Evolutionary conservation across 2,329 filamentous ascomycete genomes (phyloP).

Genomic region (Colletotrichum noveboracense): DNA sequence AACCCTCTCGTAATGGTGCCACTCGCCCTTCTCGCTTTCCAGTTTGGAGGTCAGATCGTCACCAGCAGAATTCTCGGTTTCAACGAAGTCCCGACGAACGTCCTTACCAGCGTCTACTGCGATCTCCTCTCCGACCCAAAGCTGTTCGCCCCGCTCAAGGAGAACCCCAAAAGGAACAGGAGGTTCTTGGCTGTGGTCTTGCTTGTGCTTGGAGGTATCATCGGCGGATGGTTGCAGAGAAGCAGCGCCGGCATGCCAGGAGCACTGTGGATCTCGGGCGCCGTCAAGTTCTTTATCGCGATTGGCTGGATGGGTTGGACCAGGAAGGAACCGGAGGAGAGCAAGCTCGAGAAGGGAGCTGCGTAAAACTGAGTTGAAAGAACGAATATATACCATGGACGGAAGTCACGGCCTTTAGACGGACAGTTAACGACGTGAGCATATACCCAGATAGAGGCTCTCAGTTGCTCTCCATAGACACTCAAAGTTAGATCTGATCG

Average conservation of each 20-base stretch:
- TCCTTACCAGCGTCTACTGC: slow-evolving; percentile 59
- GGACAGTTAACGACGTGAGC: background rate
- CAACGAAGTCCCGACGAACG: slow-evolving; percentile 59
- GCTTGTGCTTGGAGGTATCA: slow-evolving; percentile 51
- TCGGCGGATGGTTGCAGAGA: slow-evolving; percentile 53
- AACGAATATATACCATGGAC: background rate
- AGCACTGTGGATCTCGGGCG: slow-evolving; percentile 50
- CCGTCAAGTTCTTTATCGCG: slow-evolving; percentile 46
- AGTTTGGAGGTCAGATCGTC: slow-evolving; percentile 59
- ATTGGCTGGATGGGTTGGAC: slow-evolving; percentile 39
- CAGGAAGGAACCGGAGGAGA: slow-evolving; percentile 21
- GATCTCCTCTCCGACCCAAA: slow-evolving; percentile 57
- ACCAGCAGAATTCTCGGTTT: slow-evolving; percentile 53
- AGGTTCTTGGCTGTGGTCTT: slow-evolving; percentile 48
- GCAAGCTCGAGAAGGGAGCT: slow-evolving; percentile 16
- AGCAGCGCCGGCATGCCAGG: slow-evolving; percentile 43
- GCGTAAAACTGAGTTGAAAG: background rate
- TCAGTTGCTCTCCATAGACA: background rate
- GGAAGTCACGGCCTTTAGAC: background rate
- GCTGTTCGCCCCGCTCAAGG: slow-evolving; percentile 40
- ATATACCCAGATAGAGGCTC: background rate
- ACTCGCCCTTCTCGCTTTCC: slow-evolving; percentile 55
- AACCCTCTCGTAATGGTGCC: slow-evolving; percentile 49
- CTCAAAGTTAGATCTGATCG: background rate
- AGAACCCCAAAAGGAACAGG: slow-evolving; percentile 57